Conservation (phyloP, 1,139 yeast species). For the Zygosaccharomyces sapae region DNA sequence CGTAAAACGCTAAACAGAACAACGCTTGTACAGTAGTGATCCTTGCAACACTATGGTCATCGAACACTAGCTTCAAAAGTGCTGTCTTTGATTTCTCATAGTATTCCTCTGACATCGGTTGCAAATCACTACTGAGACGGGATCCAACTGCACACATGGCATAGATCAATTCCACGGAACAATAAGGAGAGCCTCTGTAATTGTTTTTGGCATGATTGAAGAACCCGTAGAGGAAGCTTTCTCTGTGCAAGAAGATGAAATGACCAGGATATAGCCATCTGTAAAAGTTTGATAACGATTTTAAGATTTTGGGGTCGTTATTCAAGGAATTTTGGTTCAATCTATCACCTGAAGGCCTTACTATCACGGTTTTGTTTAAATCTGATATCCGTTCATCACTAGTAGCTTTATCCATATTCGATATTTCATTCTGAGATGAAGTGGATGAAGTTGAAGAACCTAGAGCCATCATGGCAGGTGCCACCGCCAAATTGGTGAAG, state of each 20-base stretch:
- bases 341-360: conserved; percentile 41
- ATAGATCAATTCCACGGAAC: conserved; percentile 49
- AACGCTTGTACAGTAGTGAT: conserved; percentile 46
- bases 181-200: conserved; percentile 41
- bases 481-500: conserved; percentile 6
- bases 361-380: conserved; percentile 33
- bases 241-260: conserved; percentile 59
- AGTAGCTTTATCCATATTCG: conserved; percentile 1
- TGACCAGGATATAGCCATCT: conserved; percentile 65
- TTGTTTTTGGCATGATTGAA: conserved; percentile 40
- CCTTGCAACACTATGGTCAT: conserved; percentile 35
- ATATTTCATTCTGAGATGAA: conserved; percentile 6
- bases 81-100: conserved; percentile 47
- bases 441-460: conserved; percentile 13
- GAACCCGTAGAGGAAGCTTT: conserved; percentile 57
- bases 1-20: conserved; percentile 52
- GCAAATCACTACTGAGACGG: conserved; percentile 43
- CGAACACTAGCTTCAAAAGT: conserved; percentile 40
- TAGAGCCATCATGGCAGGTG: conserved; percentile 13
- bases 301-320: conserved; percentile 35
- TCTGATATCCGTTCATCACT: conserved; percentile 31
- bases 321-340: conserved; percentile 22
- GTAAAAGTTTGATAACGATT: conserved; percentile 53
- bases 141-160: conserved; percentile 60
- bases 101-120: conserved; percentile 42